Percentiles rank a stretch among this genome's conserved stretches.
Conservation (phyloP, 2,329 filamentous ascomycete species). For the Fusarium denticulatum region DNA sequence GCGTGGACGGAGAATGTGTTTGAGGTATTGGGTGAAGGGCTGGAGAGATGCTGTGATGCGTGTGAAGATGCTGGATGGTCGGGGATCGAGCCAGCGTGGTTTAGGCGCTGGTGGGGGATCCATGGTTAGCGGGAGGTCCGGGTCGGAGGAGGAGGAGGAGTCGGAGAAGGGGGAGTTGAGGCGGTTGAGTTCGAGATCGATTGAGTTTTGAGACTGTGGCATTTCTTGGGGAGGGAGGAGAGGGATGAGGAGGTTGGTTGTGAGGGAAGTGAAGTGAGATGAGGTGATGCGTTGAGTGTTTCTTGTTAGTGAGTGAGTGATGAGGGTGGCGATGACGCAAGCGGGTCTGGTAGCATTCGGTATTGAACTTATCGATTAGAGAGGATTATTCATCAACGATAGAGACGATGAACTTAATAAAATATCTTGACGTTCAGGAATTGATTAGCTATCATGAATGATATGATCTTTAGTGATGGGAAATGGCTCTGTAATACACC, state of each 20-base stretch:
- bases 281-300: background rate
- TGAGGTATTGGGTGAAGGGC: slow-evolving; percentile 15
- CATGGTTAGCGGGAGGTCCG: slow-evolving; percentile 34
- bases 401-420: rapidly evolving
- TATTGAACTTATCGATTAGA: background rate
- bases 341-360: background rate
- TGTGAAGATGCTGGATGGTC: slow-evolving; percentile 16
- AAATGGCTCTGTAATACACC: rapidly evolving
- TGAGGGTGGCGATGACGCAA: slow-evolving; percentile 19
- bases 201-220: slow-evolving; percentile 3
- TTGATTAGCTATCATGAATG: rapidly evolving
- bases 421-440: rapidly evolving
- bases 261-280: background rate
- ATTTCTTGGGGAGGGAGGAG: slow-evolving; percentile 1
- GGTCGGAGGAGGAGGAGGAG: slow-evolving; percentile 22
- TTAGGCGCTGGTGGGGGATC: slow-evolving; percentile 17
- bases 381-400: background rate
- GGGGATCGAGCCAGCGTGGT: slow-evolving; percentile 39
- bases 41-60: slow-evolving; percentile 22
- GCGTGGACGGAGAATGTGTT: slow-evolving; percentile 44
- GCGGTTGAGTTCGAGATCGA: slow-evolving; percentile 26
- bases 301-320: background rate
- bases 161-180: slow-evolving; percentile 13
- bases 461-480: background rate
- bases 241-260: background rate